phyloP scores from a whole-genome alignment of 2,329 filamentous ascomycete genomes.

The Fusarium verticillioides region DNA sequence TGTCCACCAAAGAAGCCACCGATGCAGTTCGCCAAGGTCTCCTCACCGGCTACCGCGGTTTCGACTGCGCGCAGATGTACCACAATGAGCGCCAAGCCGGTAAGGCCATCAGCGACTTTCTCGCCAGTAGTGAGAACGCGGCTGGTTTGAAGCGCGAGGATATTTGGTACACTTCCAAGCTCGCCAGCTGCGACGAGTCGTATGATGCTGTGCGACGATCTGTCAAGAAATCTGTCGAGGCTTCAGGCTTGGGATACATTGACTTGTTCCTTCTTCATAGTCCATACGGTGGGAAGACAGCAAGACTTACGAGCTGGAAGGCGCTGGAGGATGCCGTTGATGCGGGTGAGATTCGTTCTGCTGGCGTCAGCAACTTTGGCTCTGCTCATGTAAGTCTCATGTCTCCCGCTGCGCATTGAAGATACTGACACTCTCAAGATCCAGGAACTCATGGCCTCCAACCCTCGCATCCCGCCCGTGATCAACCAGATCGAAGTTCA shows the following conservation, averaged over 20 bases:
- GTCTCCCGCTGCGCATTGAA: fast-evolving
- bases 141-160: constrained; percentile 70
- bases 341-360: constrained; percentile 75
- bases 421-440: constrained; percentile 56
- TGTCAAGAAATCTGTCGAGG: constrained; percentile 72
- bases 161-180: constrained; percentile 84
- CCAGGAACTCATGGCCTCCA: constrained; percentile 73
- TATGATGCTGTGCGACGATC: constrained; percentile 76
- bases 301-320: constrained; percentile 77
- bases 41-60: constrained; percentile 61
- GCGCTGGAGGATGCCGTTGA: constrained; percentile 81
- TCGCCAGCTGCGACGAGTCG: constrained; percentile 70
- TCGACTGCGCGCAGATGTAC: constrained; percentile 67
- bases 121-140: constrained; percentile 60
- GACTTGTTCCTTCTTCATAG: constrained; percentile 84
- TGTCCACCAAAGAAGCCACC: constrained; percentile 69
- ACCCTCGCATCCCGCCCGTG: constrained; percentile 70
- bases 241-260: constrained; percentile 77
- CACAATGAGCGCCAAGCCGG: constrained; percentile 79
- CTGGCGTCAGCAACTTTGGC: constrained; percentile 83
- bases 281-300: constrained; percentile 77
- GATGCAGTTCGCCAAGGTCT: constrained; percentile 68
- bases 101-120: constrained; percentile 68
- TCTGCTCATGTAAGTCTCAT: constrained; percentile 71
- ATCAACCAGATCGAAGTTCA: constrained; percentile 88